These are phyloP conservation scores for Deinandra increscens DNA, from an alignment of 129 eudicot species.

Conservation along the genomic window DNA sequence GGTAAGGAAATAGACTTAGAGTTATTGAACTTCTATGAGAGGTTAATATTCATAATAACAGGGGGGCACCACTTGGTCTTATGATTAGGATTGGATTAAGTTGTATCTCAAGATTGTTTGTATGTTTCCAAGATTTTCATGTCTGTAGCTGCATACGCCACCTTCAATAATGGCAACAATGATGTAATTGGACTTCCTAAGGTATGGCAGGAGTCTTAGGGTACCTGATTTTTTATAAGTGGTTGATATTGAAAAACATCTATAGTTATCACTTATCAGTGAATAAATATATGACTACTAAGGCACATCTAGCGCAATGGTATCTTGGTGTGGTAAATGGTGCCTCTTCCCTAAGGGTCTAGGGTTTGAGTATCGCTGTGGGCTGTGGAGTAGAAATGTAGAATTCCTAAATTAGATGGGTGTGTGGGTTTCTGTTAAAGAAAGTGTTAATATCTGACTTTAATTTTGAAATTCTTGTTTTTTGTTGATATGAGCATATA, in stretches of 20 bases:
- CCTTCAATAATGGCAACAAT: not conserved
- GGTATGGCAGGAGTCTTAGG: constrained; percentile 10
- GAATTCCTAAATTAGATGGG: no score
- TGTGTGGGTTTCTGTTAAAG: no score
- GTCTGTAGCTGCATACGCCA: not conserved
- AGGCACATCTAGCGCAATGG: no score
- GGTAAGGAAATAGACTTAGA: not conserved
- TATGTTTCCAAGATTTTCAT: constrained; percentile 8
- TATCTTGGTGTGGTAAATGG: no score
- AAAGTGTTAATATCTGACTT: not conserved
- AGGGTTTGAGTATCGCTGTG: no score
- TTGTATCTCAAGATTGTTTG: constrained; percentile 2
- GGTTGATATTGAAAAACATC: not conserved
- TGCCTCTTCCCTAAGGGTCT: no score
- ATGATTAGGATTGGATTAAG: constrained; percentile 2
- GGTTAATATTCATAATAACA: not conserved
- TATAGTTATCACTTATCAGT: not conserved
- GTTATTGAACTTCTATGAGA: not conserved
- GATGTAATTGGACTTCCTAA: not conserved
- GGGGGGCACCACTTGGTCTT: not conserved
- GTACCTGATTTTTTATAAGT: not conserved
- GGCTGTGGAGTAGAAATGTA: no score
- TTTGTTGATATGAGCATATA: not conserved
- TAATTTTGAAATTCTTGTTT: not conserved
- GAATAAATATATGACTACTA: not conserved